Base-by-base conservation (phyloP, 495 filamentous ascomycete genomes). In the Haplographium delicatum region DNA sequence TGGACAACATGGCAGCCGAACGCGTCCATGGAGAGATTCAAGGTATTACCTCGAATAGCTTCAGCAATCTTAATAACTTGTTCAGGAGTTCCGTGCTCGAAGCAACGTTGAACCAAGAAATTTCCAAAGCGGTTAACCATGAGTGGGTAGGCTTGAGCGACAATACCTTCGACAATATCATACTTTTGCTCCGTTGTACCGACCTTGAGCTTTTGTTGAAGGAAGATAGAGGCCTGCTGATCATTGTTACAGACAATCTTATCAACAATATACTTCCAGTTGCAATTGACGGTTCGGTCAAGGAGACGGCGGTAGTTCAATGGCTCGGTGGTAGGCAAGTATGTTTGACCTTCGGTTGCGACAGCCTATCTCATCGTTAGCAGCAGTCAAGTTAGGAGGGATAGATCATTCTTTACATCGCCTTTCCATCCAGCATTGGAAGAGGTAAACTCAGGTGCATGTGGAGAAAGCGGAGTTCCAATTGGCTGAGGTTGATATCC, bases 221-320 rank as follows among this genome's bases (percentile, higher is more conserved):
- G 71, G 67, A 98, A 97, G 56, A 98, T 97, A 1, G 94, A 97
- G 13, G 93, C 94, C 68, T 98, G 93, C 63, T 98, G 93, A 60
- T 98, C 93, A 63, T 97, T 97, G 69, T 88, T 95, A 82, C 89
- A 95, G 44, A 97, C 89, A 63, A 98, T 98, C 73, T 97, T 98
- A 68, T 97, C 94, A 30, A 98, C 91, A 56, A 98, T 97, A 62
- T 96, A 96, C 68, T 91, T 96, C 93, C 94, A 98, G 69, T 97
- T 93, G 73, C 91, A 96, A 50, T 85, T 95, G 59, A 96, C 88
- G 59, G 89, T 96, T 57, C 93, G 91, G 63, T 98, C 93, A 28
- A 97, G 83, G 7, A 98, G 79, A 41, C 89, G 89, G 43, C 94
- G 88, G 54, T 98, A 98, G 64, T 98, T 98, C 37, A 96, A 75